Evolutionary conservation across 2,329 filamentous ascomycete genomes (phyloP).

Genomic region (Macrophomina phaseolina): DNA sequence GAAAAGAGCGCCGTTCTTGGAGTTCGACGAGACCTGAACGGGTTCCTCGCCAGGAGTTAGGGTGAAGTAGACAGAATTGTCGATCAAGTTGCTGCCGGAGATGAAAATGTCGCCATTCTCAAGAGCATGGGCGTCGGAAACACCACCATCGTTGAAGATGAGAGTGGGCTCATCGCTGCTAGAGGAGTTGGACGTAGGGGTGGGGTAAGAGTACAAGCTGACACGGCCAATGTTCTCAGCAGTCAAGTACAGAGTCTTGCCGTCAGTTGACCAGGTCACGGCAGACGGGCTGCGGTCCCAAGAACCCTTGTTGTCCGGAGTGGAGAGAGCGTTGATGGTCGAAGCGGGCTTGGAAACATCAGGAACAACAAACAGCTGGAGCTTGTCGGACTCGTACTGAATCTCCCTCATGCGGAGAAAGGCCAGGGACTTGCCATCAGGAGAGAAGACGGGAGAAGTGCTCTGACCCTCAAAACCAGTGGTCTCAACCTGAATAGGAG

Average conservation of each 20-base stretch:
- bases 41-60: constrained; percentile 34
- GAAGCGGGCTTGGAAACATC: constrained; percentile 64
- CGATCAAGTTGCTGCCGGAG: constrained; percentile 70
- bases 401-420: constrained; percentile 79
- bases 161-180: constrained; percentile 11
- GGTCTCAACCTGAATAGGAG: constrained; percentile 62
- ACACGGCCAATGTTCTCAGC: constrained; percentile 74
- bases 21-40: constrained; percentile 63
- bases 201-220: constrained; percentile 63
- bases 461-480: constrained; percentile 68
- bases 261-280: constrained; percentile 58
- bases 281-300: constrained; percentile 62
- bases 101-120: constrained; percentile 63
- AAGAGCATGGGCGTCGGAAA: constrained; percentile 58
- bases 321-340: constrained; percentile 67
- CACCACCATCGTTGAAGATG: constrained; percentile 23
- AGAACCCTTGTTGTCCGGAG: constrained; percentile 65
- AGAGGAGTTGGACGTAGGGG: neutral
- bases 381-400: constrained; percentile 82
- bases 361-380: constrained; percentile 68
- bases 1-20: constrained; percentile 69
- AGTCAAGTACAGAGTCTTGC: constrained; percentile 71
- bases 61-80: constrained; percentile 70
- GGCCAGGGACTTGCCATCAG: constrained; percentile 70
- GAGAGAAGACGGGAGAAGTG: constrained; percentile 73